phyloP scores from a whole-genome alignment of 2,329 filamentous ascomycete species.

The Colletotrichum sp. region DNA sequence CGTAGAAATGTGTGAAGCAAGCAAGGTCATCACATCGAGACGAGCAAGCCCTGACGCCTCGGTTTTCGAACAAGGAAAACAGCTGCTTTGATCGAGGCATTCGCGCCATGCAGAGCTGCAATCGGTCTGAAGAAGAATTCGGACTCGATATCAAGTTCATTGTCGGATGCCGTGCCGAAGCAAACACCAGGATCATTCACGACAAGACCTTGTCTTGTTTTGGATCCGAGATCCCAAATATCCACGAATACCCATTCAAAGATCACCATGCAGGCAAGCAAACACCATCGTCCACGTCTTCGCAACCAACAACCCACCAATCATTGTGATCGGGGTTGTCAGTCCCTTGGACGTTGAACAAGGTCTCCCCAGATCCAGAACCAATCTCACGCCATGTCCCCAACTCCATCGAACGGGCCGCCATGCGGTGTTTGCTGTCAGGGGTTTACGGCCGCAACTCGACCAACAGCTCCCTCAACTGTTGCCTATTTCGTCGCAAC shows the following conservation, averaged over 20 bases:
- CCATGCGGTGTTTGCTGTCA: background rate
- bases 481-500: background rate
- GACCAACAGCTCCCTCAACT: background rate
- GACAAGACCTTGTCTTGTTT: background rate
- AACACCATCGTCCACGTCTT: background rate
- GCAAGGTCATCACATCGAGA: background rate
- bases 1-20: background rate
- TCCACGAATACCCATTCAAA: background rate
- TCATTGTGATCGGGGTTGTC: background rate
- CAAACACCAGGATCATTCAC: background rate
- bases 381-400: background rate
- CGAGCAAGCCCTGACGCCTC: background rate
- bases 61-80: background rate
- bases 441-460: background rate
- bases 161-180: background rate
- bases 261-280: background rate
- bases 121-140: background rate
- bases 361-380: background rate
- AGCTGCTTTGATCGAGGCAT: background rate
- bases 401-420: background rate
- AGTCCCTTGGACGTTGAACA: background rate
- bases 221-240: background rate
- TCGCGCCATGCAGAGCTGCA: background rate
- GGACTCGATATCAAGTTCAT: background rate
- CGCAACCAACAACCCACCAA: background rate